Evolutionary conservation across 2,329 filamentous ascomycete species (phyloP).

Genomic region (Fusarium piperis): DNA sequence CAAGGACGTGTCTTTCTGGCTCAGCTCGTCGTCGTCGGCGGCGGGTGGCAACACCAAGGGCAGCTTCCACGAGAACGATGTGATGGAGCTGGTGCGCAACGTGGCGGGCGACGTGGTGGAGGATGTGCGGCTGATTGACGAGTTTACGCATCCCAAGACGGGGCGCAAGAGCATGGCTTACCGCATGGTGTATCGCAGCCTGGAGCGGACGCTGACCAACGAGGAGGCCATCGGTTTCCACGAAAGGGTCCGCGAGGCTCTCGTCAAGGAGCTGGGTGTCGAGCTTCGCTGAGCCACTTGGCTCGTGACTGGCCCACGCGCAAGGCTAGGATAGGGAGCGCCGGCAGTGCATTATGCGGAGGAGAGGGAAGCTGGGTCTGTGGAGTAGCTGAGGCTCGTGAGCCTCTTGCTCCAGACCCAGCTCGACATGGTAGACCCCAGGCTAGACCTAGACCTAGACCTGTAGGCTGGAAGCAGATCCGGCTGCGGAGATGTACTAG

Average conservation of each 20-base stretch:
- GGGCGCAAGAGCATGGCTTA: conserved; percentile 88
- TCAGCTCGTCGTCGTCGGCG: conserved; percentile 59
- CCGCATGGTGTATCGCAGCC: conserved; percentile 89
- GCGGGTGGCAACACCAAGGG: conserved; percentile 59
- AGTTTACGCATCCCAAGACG: conserved; percentile 89
- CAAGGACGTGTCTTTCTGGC: conserved; percentile 96
- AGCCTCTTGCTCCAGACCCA: conserved; percentile 13
- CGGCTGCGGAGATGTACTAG: conserved; percentile 22
- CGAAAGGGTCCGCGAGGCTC: conserved; percentile 67
- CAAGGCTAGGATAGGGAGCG: not conserved
- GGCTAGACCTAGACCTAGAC: conserved; percentile 4
- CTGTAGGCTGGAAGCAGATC: conserved; percentile 12
- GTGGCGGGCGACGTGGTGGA: conserved; percentile 86
- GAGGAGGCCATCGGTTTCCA: conserved; percentile 83
- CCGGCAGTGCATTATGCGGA: not conserved
- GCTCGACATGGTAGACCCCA: conserved; percentile 23
- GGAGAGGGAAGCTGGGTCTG: conserved; percentile 31
- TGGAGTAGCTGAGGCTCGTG: conserved; percentile 34
- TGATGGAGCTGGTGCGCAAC: conserved; percentile 93
- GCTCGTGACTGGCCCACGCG: not conserved
- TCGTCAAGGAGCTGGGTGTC: conserved; percentile 79
- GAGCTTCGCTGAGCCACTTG: conserved; percentile 58
- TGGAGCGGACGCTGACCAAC: conserved; percentile 90
- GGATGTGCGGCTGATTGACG: conserved; percentile 84
- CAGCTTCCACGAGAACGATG: conserved; percentile 89